Base-by-base conservation (phyloP, 2,329 filamentous ascomycete genomes). In the Saccharata proteae region DNA sequence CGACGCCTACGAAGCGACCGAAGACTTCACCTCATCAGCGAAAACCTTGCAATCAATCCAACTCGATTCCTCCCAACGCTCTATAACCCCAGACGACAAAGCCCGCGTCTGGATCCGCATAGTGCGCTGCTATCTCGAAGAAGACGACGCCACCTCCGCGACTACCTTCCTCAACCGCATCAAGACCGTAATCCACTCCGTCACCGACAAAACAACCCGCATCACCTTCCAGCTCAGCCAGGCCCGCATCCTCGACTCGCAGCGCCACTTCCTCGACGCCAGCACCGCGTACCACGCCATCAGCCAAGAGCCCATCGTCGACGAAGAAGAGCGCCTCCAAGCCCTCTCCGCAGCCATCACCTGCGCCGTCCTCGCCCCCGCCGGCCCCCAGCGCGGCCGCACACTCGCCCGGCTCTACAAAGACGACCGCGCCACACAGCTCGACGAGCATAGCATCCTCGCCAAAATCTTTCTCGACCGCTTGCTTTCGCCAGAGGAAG, bases 391-490 rank as follows among this genome's bases (percentile, higher is more conserved):
- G 47, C 76, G 90, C 32, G 84, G 80, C 40, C 74, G 82, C 27
- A 76, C 78, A 25, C 69, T 98, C 12, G 83, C 76, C 4, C 77
- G 80, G 32, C 64, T 98, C 10, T 93, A 93, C 69, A 93, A 93
- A 57, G 90, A 98, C 55, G 90, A 96, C 42, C 74, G 90, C 17
- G 71, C 82, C 0, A 64, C 67, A 3, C 71, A 76, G 29, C 71
- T 90, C 2, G 72, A 78, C 18, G 83, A 96, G 58, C 88, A 80
- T 49, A 67, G 74, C 29, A 94, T 98, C 32, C 64, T 98, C 10
- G 90, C 96, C 63, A 96, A 96, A 65, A 96, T 98, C 74, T 93
- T 93, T 55, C 68, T 96, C 29, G 84, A 96, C 55, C 74, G 86
- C 5, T 65, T 98, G 3, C 67, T 98, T 29, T 72, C 74, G 1